Evolutionary conservation across 2,329 filamentous ascomycete genomes (phyloP).

Genomic region (Botrytis galanthina): DNA sequence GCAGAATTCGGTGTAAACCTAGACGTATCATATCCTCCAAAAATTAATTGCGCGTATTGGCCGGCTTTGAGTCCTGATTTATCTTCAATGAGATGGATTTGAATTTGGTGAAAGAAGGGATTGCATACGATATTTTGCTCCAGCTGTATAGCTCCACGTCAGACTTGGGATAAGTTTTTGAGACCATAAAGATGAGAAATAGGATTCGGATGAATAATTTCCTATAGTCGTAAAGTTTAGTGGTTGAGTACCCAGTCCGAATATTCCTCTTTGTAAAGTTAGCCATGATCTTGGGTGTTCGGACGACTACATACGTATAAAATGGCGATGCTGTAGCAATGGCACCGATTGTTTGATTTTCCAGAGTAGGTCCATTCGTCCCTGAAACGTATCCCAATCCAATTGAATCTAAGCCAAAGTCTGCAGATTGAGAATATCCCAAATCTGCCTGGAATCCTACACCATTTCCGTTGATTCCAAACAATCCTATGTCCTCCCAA

Average conservation of each 20-base stretch:
- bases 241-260: conserved; percentile 43
- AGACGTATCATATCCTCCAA: conserved; percentile 43
- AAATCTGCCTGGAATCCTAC: conserved; percentile 43
- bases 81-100: background rate
- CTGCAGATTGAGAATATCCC: conserved; percentile 38
- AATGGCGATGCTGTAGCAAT: conserved; percentile 40
- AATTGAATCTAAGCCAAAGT: conserved; percentile 28
- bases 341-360: conserved; percentile 28
- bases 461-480: conserved; percentile 40
- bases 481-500: conserved; percentile 46
- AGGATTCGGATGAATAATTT: conserved; percentile 40
- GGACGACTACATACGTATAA: conserved; percentile 38
- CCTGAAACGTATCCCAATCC: conserved; percentile 25
- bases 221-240: conserved; percentile 42
- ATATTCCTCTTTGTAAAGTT: conserved; percentile 38
- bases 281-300: background rate
- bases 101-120: background rate
- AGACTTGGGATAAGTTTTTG: conserved; percentile 41
- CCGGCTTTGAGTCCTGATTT: conserved; percentile 31
- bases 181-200: conserved; percentile 41
- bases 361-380: conserved; percentile 29
- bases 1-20: conserved; percentile 41
- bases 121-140: conserved; percentile 57
- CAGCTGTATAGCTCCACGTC: conserved; percentile 62
- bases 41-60: conserved; percentile 42